Conservation (phyloP, 768 basidiomycete genomes). For the Dacryopinax spathularia region DNA sequence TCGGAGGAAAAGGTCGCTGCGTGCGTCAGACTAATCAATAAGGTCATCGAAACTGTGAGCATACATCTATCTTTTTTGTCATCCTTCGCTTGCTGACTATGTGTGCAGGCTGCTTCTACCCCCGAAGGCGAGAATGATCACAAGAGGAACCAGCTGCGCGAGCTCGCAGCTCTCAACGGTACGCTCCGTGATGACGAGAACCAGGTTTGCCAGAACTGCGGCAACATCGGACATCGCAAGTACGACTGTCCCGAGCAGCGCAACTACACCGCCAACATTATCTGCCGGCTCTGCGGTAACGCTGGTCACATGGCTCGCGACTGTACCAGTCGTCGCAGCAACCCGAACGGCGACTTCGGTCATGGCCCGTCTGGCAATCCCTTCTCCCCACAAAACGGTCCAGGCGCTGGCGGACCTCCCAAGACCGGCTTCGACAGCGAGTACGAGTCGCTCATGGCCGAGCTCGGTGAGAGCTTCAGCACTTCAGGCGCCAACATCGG, state of each 20-base stretch:
- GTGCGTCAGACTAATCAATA: conserved; percentile 93
- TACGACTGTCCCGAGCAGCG: conserved; percentile 98
- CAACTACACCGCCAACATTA: conserved; percentile 98
- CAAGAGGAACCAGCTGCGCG: conserved; percentile 96
- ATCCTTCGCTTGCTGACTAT: conserved; percentile 5
- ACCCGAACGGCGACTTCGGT: conserved; percentile 41
- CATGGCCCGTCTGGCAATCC: background rate
- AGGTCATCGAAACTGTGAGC: conserved; percentile 85
- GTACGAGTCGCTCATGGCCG: conserved; percentile 93
- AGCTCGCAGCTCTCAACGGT: conserved; percentile 93
- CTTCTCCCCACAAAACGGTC: conserved; percentile 1
- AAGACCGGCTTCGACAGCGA: conserved; percentile 82
- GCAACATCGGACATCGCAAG: conserved; percentile 88
- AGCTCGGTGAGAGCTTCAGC: conserved; percentile 73
- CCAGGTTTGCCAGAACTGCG: conserved; percentile 96
- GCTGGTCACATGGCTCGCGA: conserved; percentile 99
- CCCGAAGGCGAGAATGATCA: conserved; percentile 99
- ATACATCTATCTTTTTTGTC: background rate
- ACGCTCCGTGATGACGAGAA: conserved; percentile 99
- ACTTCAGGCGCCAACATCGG: conserved; percentile 39
- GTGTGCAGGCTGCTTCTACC: conserved; percentile 78
- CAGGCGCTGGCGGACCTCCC: conserved; percentile 4
- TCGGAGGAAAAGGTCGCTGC: conserved; percentile 76
- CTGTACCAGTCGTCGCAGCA: conserved; percentile 89
- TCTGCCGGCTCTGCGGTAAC: conserved; percentile 95